Base-by-base conservation (phyloP, 345 rosid species). In the Brassica incana region DNA sequence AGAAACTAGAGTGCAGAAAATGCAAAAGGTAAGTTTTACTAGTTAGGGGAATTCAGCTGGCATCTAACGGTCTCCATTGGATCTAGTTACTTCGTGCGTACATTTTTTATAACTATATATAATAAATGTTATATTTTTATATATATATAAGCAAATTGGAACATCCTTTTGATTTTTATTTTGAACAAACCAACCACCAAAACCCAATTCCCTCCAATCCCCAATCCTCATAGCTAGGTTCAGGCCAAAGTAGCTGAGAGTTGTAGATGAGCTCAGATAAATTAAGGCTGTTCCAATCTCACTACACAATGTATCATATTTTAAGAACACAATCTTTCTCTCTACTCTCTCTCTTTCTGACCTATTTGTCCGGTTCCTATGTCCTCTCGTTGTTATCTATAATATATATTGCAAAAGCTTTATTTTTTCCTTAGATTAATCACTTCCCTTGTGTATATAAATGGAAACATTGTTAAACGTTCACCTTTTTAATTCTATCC, bases 231-330 rank as follows among this genome's bases (percentile, higher is more conserved):
- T 56, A 75, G 79, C 90, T 84, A 77, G 84, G 87, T 82, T 84
- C 78, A 86, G 76, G 88, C 90, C 98, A 89, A 90, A 92, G 72
- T 86, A 82, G 94, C 92, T 90, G 90, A 90, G 87, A 82, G 84
- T 77, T 32, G 75, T 81, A 72, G 85, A 85, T 80, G 89, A 88
- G 85, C 87, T 87, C 87, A 91, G 80, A 84, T 80, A 91, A 90
- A 33, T 33, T 33, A 33, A 84, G 88, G 88, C 92, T 87, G 89
- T 78, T 74, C 85, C 88, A 80, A 82, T 86, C 88, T 74, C 91
- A 83, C 85, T 88, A 82, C 87, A 85, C 74, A 77, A 58, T 71
- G 69, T 60, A 70, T 75, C 80, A 83, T 85, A 83, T 84, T 83
- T 71, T 84, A 87, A 82, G 4, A 60, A 73, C 66, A 73, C 80